Evolutionary conservation across 495 filamentous ascomycete species (phyloP), one percentile per base, ranked within the genome.

Genomic region (Trypethelium eluteriae): DNA sequence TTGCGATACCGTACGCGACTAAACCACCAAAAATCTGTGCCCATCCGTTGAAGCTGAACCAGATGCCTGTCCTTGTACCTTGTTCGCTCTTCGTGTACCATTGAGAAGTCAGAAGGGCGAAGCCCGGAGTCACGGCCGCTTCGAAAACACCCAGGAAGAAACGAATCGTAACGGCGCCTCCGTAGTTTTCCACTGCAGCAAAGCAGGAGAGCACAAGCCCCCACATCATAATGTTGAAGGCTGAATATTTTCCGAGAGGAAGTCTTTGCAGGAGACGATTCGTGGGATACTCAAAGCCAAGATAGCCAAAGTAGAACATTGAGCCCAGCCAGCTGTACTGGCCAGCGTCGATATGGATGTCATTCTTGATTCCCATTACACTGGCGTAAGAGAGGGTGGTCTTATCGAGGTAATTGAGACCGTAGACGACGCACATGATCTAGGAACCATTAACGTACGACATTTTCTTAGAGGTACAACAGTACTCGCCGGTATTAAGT

Each of bases 1-100:
- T 77, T 10, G 86, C 84, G 66, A 89, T 87, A 38, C 84, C 86
- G 69, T 88, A 89, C 6, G 87, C 85, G 1, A 89, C 75, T 25
- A 83, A 69, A 25, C 88, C 86, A 39, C 81, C 81, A 38, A 82
- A 73, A 35, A 81, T 76, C 32, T 80, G 78, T 3, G 79, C 83
- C 41, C 78, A 77, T 1, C 79, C 81, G 69, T 84, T 85, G 70
- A 77, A 81, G 39, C 66, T 73, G 72, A 81, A 83, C 80, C 81
- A 83, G 44, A 82, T 79, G 0, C 78, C 77, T 2, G 79, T 76
- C 9, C 80, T 71, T 2, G 77, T 70, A 32, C 78, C 78, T 70
- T 83, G 81, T 63, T 83, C 82, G 34, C 73, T 73, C 41, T 78
- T 81, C 12, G 79, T 84, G 73, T 81, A 83, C 76, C 75, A 77